Evolutionary conservation across 2,329 filamentous ascomycete species (phyloP), one percentile per base, ranked within the genome.

Genomic region (Monosporascus sp.): DNA sequence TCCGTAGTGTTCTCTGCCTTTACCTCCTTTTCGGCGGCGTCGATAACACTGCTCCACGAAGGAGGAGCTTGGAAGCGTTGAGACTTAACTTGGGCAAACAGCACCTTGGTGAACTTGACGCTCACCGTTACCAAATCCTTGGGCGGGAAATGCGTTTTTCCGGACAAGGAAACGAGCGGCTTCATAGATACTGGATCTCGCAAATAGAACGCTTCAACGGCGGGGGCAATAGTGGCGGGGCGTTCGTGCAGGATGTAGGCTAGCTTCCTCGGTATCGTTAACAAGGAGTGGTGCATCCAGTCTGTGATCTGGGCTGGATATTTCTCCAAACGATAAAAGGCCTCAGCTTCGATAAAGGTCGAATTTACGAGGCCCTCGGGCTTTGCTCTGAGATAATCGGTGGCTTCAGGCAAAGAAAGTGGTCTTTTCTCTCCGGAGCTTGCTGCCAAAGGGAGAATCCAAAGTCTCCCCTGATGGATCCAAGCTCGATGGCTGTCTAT

Each of bases 191-290:
- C 78, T 0, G 90, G 87, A 64, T 97, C 92, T 56, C 94, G 85
- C 15, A 96, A 79, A 68, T 97, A 97, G 70, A 99, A 97, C 1
- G 88, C 85, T 70, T 99, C 95, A 3, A 93, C 82, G 1, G 90
- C 91, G 0, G 91, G 85, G 2, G 91, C 87, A 53, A 97, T 85
- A 55, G 88, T 85, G 17, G 85, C 81, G 0, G 92, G 89, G 22
- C 86, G 83, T 44, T 81, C 74, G 62, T 93, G 88, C 2, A 99
- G 74, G 38, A 97, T 77, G 60, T 86, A 86, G 7, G 91, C 93
- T 27, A 96, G 73, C 60, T 87, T 91, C 54, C 94, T 83, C 0
- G 94, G 94, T 35, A 99, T 78, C 0, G 82, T 87, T 25, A 90
- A 74, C 4, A 85, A 71, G 1, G 89, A 81, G 64, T 87, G 79